Evolutionary conservation across 257 asterid species (phyloP).

Genomic region (Cordia subcordata): DNA sequence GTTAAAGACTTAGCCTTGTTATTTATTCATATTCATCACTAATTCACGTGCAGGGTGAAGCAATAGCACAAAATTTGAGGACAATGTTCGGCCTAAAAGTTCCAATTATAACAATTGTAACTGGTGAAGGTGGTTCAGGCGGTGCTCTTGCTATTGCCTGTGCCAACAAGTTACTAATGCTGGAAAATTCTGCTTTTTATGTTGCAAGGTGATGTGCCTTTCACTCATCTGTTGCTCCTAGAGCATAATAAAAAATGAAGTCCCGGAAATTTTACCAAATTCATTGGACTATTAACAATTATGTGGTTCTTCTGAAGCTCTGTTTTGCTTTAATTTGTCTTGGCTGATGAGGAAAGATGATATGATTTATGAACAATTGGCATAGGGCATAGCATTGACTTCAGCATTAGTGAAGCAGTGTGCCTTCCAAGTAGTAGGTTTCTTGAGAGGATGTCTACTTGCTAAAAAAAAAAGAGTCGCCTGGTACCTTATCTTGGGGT

Average conservation of each 20-base stretch:
- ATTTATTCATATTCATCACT: not conserved
- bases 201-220: slow-evolving; percentile 43
- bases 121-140: slow-evolving; percentile 60
- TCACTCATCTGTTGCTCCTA: not conserved
- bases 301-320: too few relatives aligned
- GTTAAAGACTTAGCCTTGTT: not conserved
- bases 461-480: too few relatives aligned
- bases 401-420: too few relatives aligned
- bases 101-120: slow-evolving; percentile 43
- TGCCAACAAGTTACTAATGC: slow-evolving; percentile 51
- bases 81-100: slow-evolving; percentile 57
- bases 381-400: too few relatives aligned
- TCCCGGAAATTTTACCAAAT: too few relatives aligned
- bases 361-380: too few relatives aligned
- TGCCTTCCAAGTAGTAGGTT: too few relatives aligned
- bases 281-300: too few relatives aligned
- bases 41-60: slow-evolving; percentile 47
- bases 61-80: slow-evolving; percentile 52
- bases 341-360: too few relatives aligned
- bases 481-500: not conserved
- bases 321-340: too few relatives aligned
- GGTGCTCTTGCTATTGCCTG: slow-evolving; percentile 58
- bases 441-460: too few relatives aligned
- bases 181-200: slow-evolving; percentile 50
- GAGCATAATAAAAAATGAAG: not conserved